phyloP scores from a whole-genome alignment of 2,329 filamentous ascomycete species.

The Chaetomium sp. region DNA sequence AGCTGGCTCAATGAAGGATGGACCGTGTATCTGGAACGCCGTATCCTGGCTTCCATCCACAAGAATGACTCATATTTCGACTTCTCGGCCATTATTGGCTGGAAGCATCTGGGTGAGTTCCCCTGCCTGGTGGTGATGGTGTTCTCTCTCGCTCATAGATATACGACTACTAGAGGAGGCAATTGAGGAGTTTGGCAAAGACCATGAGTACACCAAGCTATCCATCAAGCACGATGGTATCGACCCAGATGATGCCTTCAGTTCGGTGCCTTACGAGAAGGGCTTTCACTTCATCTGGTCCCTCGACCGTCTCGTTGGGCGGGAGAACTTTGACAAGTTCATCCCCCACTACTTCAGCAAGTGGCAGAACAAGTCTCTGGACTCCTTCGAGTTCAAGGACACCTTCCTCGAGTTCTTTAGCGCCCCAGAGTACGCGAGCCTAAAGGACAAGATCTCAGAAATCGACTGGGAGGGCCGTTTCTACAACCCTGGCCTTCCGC shows the following conservation, averaged over 20 bases:
- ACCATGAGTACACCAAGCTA: constrained; percentile 92
- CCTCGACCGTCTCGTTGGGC: constrained; percentile 81
- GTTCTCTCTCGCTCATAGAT: neutral
- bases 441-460: constrained; percentile 64
- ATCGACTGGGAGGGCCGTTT: constrained; percentile 92
- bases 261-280: constrained; percentile 91
- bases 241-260: constrained; percentile 95
- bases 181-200: constrained; percentile 73
- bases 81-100: constrained; percentile 94
- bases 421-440: constrained; percentile 61
- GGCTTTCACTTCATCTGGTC: constrained; percentile 93
- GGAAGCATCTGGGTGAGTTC: constrained; percentile 72
- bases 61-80: constrained; percentile 84
- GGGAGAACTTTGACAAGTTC: constrained; percentile 89
- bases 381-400: constrained; percentile 91
- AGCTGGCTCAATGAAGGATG: constrained; percentile 78
- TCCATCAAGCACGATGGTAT: constrained; percentile 84
- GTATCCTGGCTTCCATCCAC: constrained; percentile 75
- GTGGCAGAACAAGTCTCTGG: constrained; percentile 83
- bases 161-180: constrained; percentile 61
- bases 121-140: no score
- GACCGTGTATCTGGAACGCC: constrained; percentile 92
- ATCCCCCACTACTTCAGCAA: constrained; percentile 92
- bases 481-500: constrained; percentile 83
- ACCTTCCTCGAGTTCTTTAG: constrained; percentile 86